A percentile compares a stretch with the other conserved stretches of the same genome.
These are phyloP conservation scores for Dillenia turbinata DNA, from an alignment of 164 flowering plant species.

Conservation along the genomic window DNA sequence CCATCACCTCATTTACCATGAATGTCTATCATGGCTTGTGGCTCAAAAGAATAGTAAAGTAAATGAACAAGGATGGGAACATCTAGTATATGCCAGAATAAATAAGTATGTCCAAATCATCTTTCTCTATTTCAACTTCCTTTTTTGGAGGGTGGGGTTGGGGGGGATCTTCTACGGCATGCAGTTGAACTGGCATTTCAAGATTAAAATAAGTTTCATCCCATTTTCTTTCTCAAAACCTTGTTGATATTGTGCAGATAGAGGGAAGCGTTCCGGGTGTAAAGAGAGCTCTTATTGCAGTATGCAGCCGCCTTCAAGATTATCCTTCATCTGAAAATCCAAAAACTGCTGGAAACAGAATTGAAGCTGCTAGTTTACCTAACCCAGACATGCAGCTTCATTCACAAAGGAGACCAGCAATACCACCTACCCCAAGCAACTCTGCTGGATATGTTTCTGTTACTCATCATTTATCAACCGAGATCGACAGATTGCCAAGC, in stretches of 20 bases:
- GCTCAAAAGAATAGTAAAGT: no score
- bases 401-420: constrained; percentile 20
- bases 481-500: constrained; percentile 22
- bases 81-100: no score
- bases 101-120: no score
- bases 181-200: neutral
- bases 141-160: neutral
- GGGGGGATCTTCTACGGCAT: neutral
- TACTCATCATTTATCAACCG: constrained; percentile 24
- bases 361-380: constrained; percentile 16
- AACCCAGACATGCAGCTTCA: constrained; percentile 28
- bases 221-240: constrained; percentile 2
- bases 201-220: neutral
- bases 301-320: constrained; percentile 68
- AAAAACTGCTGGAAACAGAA: constrained; percentile 27
- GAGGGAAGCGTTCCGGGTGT: constrained; percentile 61
- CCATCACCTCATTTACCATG: no score
- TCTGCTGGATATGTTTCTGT: constrained; percentile 34
- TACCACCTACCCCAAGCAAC: constrained; percentile 22
- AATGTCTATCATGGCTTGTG: no score
- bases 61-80: no score
- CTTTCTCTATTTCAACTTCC: no score
- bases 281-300: constrained; percentile 69
- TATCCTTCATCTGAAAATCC: constrained; percentile 31
- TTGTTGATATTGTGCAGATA: constrained; percentile 44